Base-by-base conservation (phyloP, 1,284 basidiomycete species). In the Tylopilus sp. region DNA sequence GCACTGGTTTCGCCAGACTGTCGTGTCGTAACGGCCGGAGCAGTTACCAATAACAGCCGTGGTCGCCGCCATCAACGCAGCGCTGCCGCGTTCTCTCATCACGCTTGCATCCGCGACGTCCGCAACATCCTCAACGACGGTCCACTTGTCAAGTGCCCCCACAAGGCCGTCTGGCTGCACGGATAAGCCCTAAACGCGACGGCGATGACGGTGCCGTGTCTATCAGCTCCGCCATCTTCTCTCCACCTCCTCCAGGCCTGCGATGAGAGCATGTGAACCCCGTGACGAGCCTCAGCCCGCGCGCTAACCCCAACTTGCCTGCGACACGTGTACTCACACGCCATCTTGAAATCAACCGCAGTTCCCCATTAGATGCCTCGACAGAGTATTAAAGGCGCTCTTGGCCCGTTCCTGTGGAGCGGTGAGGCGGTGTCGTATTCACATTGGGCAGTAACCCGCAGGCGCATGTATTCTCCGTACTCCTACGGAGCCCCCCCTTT, bases 311-410 rank as follows among this genome's bases (percentile, higher is more conserved):
- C 53, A 59, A 62, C 53, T 53, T 56, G 49, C 44, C 41, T 58
- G 46, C 53, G 44, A 67, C 63, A 65, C 63, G 63, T 65, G 63
- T 66, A 43, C 61, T 65, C 67, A 62, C 63, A 65, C 67, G 63
- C 59, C 55, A 55, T 57, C 56, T 57, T 49, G 28, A 55, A 53
- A 55, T 59, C 58, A 56, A 58, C 54, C 60, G 60, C 61, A 63
- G 46, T 48, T 56, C 58, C 60, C 57, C 55, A 51, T 53, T 53
- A 41, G 48, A 62, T 44, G 18, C 38, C 28, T 29, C 46, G 40
- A 49, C 41, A 21, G 36, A 41, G 47, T 38, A 51, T 44, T 37
- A 43, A 39, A 40, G 34, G 55, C 54, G 33, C 39, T 35, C 58
- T 48, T 44, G 57, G 43, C 46, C 51, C 60, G 30, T 46, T 28